phyloP scores from a whole-genome alignment of 441 rosid species.

The Croton setiger region DNA sequence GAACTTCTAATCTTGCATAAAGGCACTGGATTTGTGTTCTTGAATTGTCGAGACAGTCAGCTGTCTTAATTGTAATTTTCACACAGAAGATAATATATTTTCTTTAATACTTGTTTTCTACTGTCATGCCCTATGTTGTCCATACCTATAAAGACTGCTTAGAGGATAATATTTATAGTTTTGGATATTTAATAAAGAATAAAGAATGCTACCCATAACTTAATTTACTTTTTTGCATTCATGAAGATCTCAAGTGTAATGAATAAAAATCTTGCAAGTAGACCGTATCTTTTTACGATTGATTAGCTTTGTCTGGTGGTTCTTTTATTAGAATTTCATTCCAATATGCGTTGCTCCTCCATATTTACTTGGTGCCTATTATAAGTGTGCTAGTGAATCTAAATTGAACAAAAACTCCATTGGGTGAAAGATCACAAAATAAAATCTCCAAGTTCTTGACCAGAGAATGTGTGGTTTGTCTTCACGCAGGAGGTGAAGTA shows the following conservation, averaged over 20 bases:
- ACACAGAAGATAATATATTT: not conserved
- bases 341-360: not conserved
- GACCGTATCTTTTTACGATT: not conserved
- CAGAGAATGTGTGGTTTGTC: slow-evolving; percentile 3
- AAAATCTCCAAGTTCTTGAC: not conserved
- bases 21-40: not conserved
- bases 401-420: not conserved
- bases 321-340: not conserved
- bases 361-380: not conserved
- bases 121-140: not conserved
- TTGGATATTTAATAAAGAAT: not conserved
- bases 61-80: not conserved
- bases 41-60: not conserved
- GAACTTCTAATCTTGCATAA: not conserved
- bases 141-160: not conserved
- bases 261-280: not conserved
- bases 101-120: not conserved
- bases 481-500: slow-evolving; percentile 23
- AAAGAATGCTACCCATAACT: not conserved
- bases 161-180: not conserved
- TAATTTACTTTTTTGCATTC: not conserved
- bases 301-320: not conserved
- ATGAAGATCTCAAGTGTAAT: not conserved
- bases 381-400: not conserved
- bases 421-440: not conserved